Evolutionary conservation across 2,329 filamentous ascomycete genomes (phyloP).

Genomic region (Penicillium oxalicum): DNA sequence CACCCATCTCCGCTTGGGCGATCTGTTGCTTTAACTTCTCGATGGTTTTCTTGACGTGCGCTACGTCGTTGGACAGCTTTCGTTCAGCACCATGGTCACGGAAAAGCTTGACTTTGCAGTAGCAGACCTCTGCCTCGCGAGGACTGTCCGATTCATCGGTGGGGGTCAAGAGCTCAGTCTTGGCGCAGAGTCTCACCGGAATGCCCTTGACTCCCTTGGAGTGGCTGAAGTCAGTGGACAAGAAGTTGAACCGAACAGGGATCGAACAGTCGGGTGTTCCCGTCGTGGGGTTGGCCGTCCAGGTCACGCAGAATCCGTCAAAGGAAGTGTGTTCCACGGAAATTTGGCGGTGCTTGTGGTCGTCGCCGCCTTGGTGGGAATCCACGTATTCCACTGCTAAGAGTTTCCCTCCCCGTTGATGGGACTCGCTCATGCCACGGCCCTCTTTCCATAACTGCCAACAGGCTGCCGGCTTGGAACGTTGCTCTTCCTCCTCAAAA

Average conservation of each 20-base stretch:
- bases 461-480: constrained; percentile 72
- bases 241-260: constrained; percentile 92
- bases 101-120: constrained; percentile 96
- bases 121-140: constrained; percentile 67
- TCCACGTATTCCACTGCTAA: constrained; percentile 94
- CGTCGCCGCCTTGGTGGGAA: constrained; percentile 50
- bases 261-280: constrained; percentile 72
- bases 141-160: constrained; percentile 38
- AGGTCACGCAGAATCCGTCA: constrained; percentile 86
- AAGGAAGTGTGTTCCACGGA: constrained; percentile 75
- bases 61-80: constrained; percentile 89
- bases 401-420: constrained; percentile 84
- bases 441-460: constrained; percentile 97
- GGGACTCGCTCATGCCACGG: constrained; percentile 88
- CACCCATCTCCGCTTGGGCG: constrained; percentile 61
- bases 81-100: constrained; percentile 91
- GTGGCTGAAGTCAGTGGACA: constrained; percentile 97
- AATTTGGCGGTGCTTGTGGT: constrained; percentile 55
- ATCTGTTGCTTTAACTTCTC: constrained; percentile 96
- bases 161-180: constrained; percentile 64
- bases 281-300: constrained; percentile 64
- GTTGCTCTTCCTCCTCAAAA: constrained; percentile 92
- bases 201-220: constrained; percentile 98
- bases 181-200: constrained; percentile 84
- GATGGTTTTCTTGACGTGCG: constrained; percentile 92